Evolutionary conservation across 805 yeast species (phyloP).

Genomic region (Metschnikowia bowlesiae): DNA sequence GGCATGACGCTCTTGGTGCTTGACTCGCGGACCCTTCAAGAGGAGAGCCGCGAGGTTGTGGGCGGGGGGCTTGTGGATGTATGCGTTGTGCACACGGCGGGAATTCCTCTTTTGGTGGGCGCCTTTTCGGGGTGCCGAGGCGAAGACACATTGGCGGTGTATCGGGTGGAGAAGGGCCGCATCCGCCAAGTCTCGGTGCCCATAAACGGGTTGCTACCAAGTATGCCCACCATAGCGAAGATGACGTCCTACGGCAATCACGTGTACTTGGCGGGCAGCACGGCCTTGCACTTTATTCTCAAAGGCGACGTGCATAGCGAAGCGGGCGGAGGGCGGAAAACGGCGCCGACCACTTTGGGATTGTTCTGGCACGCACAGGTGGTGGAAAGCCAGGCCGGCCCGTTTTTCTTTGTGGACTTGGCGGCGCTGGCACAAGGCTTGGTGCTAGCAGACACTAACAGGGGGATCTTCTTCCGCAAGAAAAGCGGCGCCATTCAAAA

Average conservation of each 20-base stretch:
- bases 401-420: constrained; percentile 15
- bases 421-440: constrained; percentile 1
- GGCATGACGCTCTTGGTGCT: constrained; percentile 5
- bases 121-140: constrained; percentile 2
- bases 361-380: constrained; percentile 2
- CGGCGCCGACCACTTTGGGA: background rate
- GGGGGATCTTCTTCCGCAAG: constrained; percentile 5
- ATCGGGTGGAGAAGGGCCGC: constrained; percentile 1
- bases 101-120: constrained; percentile 5
- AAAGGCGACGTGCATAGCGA: background rate
- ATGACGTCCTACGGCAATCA: constrained; percentile 2
- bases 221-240: constrained; percentile 4
- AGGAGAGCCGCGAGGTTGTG: background rate
- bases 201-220: constrained; percentile 6
- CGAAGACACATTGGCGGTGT: constrained; percentile 1
- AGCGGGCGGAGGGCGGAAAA: background rate
- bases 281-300: background rate
- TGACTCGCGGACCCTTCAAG: constrained; percentile 3
- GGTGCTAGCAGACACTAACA: constrained; percentile 8
- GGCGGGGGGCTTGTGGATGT: constrained; percentile 5
- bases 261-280: constrained; percentile 8
- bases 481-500: constrained; percentile 2
- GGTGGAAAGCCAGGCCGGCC: background rate
- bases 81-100: background rate
- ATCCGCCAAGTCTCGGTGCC: background rate